These are phyloP conservation scores for Nannochloropsis granulata DNA, from an alignment of 108 stramenopile species.

Conservation along the genomic window DNA sequence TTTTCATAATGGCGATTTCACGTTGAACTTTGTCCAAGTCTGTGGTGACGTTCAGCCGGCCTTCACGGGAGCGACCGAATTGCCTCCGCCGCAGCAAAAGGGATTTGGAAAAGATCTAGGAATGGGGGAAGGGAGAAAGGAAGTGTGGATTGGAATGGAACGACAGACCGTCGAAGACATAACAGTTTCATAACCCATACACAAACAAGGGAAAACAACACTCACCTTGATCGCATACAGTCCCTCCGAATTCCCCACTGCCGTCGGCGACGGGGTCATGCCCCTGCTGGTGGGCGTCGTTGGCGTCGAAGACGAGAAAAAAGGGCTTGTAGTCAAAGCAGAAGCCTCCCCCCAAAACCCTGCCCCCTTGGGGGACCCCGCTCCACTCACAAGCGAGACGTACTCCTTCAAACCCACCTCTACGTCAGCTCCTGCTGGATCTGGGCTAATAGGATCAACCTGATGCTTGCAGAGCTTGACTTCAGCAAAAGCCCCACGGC, in stretches of 20 bases:
- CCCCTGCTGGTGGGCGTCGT: too few relatives aligned
- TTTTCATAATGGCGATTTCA: slow-evolving; percentile 30
- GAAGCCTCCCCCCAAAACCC: too few relatives aligned
- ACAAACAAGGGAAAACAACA: neutral
- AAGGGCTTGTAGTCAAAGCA: too few relatives aligned
- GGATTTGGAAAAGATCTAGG: neutral
- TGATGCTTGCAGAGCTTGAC: slow-evolving; percentile 19
- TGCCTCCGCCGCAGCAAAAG: neutral
- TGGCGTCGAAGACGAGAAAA: too few relatives aligned
- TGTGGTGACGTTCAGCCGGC: neutral
- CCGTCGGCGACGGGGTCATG: too few relatives aligned
- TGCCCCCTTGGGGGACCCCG: neutral
- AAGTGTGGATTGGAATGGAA: too few relatives aligned
- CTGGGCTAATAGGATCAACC: neutral
- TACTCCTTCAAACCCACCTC: neutral
- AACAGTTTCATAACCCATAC: too few relatives aligned
- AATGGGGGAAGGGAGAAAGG: neutral
- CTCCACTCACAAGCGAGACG: neutral
- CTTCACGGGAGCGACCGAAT: neutral
- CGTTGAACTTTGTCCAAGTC: slow-evolving; percentile 5
- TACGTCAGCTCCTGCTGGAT: neutral
- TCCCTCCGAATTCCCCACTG: neutral
- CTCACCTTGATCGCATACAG: neutral
- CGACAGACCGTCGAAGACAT: too few relatives aligned
- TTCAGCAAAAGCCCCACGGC: slow-evolving; percentile 15